Conservation (phyloP, 2,329 filamentous ascomycete genomes). For the Triangularia verruculosa region DNA sequence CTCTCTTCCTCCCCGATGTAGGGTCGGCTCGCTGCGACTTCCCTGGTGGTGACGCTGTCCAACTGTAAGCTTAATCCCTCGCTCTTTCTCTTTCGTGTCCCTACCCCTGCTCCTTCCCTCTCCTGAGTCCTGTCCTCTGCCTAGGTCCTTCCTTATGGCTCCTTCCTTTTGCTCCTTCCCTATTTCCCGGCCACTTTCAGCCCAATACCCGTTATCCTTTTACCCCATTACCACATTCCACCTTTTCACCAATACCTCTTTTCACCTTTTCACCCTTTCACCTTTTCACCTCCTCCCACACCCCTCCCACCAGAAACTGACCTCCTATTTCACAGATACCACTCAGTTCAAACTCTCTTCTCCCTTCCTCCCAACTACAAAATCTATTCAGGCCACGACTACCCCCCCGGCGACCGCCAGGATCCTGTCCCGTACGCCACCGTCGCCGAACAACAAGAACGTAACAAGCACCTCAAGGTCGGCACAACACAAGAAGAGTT, state of each 20-base stretch:
- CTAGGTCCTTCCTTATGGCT: not conserved
- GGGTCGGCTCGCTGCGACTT: conserved; percentile 55
- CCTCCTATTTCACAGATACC: conserved; percentile 29
- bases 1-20: conserved; percentile 51
- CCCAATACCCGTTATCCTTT: not conserved
- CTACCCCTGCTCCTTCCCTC: not conserved
- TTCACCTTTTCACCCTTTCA: not conserved
- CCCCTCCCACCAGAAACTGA: no score
- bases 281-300: no score
- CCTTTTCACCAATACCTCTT: not conserved
- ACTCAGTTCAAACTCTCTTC: conserved; percentile 44
- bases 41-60: conserved; percentile 46
- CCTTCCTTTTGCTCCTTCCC: not conserved
- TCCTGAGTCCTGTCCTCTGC: not conserved
- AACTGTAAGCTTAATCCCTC: conserved; percentile 31
- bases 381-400: conserved; percentile 56
- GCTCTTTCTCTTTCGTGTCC: no score
- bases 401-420: conserved; percentile 39
- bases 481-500: conserved; percentile 44
- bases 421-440: conserved; percentile 38
- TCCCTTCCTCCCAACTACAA: conserved; percentile 41
- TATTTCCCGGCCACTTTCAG: not conserved
- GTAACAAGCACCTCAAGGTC: conserved; percentile 49
- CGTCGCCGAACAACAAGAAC: conserved; percentile 43
- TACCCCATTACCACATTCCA: not conserved